Evolutionary conservation across 176 grass and related monocot species (phyloP).

Genomic region (Lolium rigidum): DNA sequence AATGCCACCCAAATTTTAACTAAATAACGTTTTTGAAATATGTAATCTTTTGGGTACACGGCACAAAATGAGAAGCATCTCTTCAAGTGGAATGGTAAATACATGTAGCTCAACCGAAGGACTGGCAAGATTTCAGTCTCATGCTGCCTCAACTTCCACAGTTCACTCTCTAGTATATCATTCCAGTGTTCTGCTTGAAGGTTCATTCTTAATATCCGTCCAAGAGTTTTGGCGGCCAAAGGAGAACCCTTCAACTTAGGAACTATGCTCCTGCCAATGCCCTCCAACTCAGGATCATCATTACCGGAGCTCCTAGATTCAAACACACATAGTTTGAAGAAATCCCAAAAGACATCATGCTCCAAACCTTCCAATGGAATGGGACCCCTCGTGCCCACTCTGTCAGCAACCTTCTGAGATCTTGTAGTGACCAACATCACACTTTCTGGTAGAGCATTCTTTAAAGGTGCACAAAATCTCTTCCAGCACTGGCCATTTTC

Average conservation of each 20-base stretch:
- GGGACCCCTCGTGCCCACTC: background rate
- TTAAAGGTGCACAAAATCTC: conserved; percentile 9
- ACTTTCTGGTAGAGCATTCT: conserved; percentile 4
- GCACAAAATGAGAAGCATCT: background rate
- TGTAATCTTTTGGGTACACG: background rate
- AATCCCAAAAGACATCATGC: background rate
- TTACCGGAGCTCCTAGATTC: background rate
- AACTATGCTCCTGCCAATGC: background rate
- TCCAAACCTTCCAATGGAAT: background rate
- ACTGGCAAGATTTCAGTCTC: conserved; percentile 37
- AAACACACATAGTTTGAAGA: background rate
- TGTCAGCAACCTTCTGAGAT: background rate
- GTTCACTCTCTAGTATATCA: conserved; percentile 11
- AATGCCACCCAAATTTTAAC: background rate
- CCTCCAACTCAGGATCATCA: background rate
- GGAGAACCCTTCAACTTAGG: conserved; percentile 8
- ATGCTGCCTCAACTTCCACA: conserved; percentile 39
- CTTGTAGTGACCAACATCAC: conserved; percentile 47
- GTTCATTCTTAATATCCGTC: conserved; percentile 22
- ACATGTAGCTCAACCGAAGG: conserved; percentile 58
- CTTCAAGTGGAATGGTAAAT: conserved; percentile 45
- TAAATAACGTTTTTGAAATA: background rate
- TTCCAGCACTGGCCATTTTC: conserved; percentile 21
- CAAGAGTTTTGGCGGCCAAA: conserved; percentile 51
- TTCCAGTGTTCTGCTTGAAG: conserved; percentile 13